Base-by-base conservation (phyloP, 371 early-diverging fungal species). In the Zychaea mexicana region DNA sequence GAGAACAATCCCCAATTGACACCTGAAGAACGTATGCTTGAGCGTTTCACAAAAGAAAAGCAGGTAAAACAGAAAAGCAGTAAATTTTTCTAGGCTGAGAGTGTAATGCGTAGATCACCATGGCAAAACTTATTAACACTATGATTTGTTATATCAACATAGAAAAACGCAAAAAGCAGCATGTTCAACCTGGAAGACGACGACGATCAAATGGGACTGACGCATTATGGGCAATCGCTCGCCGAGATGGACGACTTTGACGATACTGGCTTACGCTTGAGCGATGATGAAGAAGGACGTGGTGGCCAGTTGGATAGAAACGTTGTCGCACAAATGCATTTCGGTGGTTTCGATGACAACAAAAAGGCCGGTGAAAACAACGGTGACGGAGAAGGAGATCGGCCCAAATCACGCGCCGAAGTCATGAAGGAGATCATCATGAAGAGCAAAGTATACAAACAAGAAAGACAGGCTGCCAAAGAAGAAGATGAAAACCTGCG, bases 341-440 rank as follows among this genome's bases (percentile, higher is more conserved):
- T 97, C 70, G 97, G 97, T 71, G 96, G 96, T 31, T 95, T 96
- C 70, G 90, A 65, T 21, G 72, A 82, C 21, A 5, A 22, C 19
- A 46, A 46, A 4, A 49, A 49, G 22, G 4, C 42, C 4, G 42
- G 15, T 42, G 87, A 88, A 28, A 78, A 76, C 10, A 71, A 72
- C 39, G 64, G 58, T 0, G 67, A 46, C 24, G 83, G 74, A 31
- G 82, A 84, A 28, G 76, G 71, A 15, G 73, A 84, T 52, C 84
- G 82, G 12, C 49, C 49, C 2, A 96, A 95, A 74, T 87, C 94
- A 26, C 92, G 93, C 71, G 86, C 86, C 27, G 98, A 98, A 76
- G 74, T 98, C 58, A 98, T 98, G 98, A 91, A 93, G 72, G 98
- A 98, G 73, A 79, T 98, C 27, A 98, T 98, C 58, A 92, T 94